Evolutionary conservation across 2,329 filamentous ascomycete species (phyloP).

Genomic region (Fusarium subtropicale): DNA sequence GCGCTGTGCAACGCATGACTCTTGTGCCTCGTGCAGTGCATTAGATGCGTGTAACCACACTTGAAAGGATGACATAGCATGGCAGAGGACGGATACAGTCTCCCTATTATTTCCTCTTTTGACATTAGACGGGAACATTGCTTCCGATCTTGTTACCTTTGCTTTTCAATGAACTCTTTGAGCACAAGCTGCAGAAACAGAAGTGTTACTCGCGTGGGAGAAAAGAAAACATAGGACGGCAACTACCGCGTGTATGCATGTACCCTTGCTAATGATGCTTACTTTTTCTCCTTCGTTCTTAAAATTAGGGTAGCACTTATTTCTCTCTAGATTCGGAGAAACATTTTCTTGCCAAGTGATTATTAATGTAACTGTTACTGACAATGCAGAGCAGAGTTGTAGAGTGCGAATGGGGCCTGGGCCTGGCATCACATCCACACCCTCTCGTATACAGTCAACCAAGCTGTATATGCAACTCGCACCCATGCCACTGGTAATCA

Average conservation of each 20-base stretch:
- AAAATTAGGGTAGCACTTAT: neutral
- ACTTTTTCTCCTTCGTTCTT: neutral
- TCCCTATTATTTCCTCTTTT: neutral
- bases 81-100: neutral
- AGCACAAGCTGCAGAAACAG: conserved; percentile 9
- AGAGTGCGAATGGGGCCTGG: neutral
- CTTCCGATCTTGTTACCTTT: neutral
- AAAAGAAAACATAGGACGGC: neutral
- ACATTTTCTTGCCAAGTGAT: neutral
- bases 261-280: neutral
- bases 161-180: neutral
- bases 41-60: conserved; percentile 32
- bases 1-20: conserved; percentile 14
- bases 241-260: neutral
- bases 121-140: neutral
- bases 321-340: neutral
- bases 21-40: conserved; percentile 4
- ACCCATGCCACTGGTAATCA: conserved; percentile 7
- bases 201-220: conserved; percentile 29
- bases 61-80: neutral
- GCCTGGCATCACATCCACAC: conserved; percentile 20
- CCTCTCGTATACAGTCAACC: conserved; percentile 5
- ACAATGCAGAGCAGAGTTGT: neutral
- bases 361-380: neutral
- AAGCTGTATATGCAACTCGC: neutral